Evolutionary conservation across 192 early-diverging fungal species (phyloP).

Genomic region (Geranomyces michiganensis): DNA sequence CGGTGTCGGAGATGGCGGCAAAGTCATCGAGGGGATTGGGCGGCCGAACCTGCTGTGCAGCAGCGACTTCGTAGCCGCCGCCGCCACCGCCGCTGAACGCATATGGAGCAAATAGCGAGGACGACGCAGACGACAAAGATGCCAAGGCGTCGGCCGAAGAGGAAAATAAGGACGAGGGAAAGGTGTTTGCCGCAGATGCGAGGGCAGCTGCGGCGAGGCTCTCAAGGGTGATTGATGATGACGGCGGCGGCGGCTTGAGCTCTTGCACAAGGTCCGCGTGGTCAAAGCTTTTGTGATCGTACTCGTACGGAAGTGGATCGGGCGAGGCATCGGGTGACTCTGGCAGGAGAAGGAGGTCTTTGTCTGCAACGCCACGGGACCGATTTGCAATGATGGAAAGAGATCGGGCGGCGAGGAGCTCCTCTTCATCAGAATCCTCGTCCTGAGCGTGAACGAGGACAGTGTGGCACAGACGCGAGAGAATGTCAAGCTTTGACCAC

Average conservation of each 20-base stretch:
- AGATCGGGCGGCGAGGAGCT: constrained; percentile 19
- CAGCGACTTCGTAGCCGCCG: neutral
- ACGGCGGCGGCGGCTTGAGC: neutral
- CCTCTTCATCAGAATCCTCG: constrained; percentile 1
- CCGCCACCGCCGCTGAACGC: neutral
- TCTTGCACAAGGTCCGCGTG: constrained; percentile 24
- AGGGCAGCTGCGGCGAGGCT: neutral
- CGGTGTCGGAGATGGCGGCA: constrained; percentile 36
- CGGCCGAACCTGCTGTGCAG: neutral
- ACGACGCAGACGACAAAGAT: neutral
- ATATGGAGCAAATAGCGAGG: neutral
- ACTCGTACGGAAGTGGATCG: constrained; percentile 22
- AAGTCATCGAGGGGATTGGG: constrained; percentile 39
- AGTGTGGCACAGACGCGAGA: constrained; percentile 33
- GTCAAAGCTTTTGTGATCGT: constrained; percentile 34
- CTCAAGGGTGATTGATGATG: constrained; percentile 9
- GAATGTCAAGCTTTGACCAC: constrained; percentile 37
- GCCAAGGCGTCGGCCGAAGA: neutral
- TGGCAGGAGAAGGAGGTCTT: neutral
- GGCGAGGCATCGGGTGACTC: neutral
- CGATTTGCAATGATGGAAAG: constrained; percentile 27
- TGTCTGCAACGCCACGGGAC: constrained; percentile 13
- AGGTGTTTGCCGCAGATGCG: neutral
- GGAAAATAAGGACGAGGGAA: neutral
- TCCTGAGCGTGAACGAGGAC: constrained; percentile 28